Evolutionary conservation across 768 basidiomycete species (phyloP).

Genomic region (Lactarius evosmus): DNA sequence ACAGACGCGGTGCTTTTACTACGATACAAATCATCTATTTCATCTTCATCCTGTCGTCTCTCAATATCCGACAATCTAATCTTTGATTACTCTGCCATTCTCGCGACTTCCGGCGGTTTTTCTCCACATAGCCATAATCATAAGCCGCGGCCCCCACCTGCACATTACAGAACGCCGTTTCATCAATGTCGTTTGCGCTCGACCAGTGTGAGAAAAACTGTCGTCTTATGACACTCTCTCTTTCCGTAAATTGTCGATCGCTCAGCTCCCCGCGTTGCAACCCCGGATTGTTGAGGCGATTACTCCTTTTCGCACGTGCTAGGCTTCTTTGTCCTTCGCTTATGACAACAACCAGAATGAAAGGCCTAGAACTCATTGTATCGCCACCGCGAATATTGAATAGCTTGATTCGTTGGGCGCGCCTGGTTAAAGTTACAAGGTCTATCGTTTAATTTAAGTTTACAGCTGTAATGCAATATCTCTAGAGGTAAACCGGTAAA

Average conservation of each 20-base stretch:
- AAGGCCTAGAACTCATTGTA: constrained; percentile 12
- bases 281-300: constrained; percentile 10
- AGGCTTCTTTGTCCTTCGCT: constrained; percentile 10
- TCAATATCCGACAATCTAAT: constrained; percentile 4
- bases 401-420: constrained; percentile 4
- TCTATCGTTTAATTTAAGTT: constrained; percentile 22
- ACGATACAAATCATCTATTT: not conserved
- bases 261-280: not conserved
- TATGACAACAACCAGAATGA: constrained; percentile 2
- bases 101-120: not conserved
- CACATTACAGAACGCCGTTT: constrained; percentile 25
- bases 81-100: not conserved
- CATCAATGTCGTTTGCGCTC: constrained; percentile 10
- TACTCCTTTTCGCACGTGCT: constrained; percentile 5
- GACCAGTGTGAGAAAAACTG: not conserved
- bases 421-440: constrained; percentile 15
- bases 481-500: constrained; percentile 6
- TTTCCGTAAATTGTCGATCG: constrained; percentile 22
- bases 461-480: constrained; percentile 10
- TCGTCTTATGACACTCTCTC: not conserved
- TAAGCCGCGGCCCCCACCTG: not conserved
- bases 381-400: constrained; percentile 8
- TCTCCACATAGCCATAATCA: not conserved
- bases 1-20: not conserved
- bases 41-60: no score